Conservation (phyloP, 805 yeast genomes). For the Starmera caribaea region DNA sequence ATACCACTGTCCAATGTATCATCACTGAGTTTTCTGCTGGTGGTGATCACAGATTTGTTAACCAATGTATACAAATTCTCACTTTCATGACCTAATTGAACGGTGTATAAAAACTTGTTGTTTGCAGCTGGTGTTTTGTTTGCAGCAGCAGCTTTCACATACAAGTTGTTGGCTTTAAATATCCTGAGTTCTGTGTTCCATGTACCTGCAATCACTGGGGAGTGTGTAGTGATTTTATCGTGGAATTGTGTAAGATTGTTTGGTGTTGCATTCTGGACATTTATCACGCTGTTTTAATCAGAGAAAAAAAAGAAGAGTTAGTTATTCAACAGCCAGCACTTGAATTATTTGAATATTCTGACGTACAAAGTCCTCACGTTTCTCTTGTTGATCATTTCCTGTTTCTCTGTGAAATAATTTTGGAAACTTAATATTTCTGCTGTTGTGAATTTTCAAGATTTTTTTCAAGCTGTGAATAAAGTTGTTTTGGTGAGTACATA, state of each 20-base stretch:
- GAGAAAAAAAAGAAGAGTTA: not conserved
- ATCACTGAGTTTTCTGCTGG: slow-evolving; percentile 19
- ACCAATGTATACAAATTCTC: slow-evolving; percentile 10
- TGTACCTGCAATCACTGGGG: slow-evolving; percentile 49
- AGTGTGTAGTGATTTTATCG: slow-evolving; percentile 58
- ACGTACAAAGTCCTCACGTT: too few species aligned
- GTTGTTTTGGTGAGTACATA: too few species aligned
- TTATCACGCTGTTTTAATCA: not conserved
- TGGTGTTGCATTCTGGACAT: slow-evolving; percentile 37
- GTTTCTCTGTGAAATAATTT: too few species aligned
- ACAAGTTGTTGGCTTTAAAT: slow-evolving; percentile 43
- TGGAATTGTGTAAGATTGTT: slow-evolving; percentile 60
- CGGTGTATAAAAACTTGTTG: slow-evolving; percentile 6
- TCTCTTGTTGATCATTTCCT: too few species aligned
- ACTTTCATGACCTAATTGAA: slow-evolving; percentile 10
- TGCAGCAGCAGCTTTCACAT: slow-evolving; percentile 19
- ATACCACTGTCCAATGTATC: slow-evolving; percentile 36
- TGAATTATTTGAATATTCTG: too few species aligned
- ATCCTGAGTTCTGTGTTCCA: slow-evolving; percentile 67
- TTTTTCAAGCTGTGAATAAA: too few species aligned
- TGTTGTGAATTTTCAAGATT: too few species aligned
- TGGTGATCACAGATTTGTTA: slow-evolving; percentile 19
- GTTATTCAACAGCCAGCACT: slow-evolving; percentile 1
- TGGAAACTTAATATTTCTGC: too few species aligned
- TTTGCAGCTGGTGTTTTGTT: slow-evolving; percentile 20